A percentile compares a stretch with the other conserved stretches of the same genome.
phyloP scores from a whole-genome alignment of 345 rosid species.

The Litchi chinensis region DNA sequence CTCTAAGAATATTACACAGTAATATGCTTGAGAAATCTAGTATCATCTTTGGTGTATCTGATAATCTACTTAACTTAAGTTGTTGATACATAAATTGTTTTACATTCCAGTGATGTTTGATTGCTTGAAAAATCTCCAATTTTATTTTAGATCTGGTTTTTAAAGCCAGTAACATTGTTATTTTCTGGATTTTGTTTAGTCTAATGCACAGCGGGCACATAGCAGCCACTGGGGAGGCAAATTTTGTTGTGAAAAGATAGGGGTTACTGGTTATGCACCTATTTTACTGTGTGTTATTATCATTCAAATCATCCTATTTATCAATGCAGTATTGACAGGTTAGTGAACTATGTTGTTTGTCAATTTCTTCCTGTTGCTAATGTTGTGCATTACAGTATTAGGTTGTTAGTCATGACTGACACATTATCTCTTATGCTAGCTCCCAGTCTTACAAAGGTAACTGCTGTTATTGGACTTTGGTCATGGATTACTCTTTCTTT shows the following conservation, averaged over 20 bases:
- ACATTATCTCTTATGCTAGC: constrained; percentile 48
- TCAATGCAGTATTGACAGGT: constrained; percentile 76
- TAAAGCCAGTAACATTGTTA: background rate
- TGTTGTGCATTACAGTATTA: background rate
- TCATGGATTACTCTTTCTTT: constrained; percentile 71
- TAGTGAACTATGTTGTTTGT: constrained; percentile 25
- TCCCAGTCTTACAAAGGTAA: constrained; percentile 75
- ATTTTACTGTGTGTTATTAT: constrained; percentile 57
- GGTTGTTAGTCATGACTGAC: constrained; percentile 24
- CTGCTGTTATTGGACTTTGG: constrained; percentile 89
- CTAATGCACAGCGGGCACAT: constrained; percentile 52
- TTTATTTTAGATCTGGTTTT: background rate
- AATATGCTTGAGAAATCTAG: background rate
- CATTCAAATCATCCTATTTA: constrained; percentile 56
- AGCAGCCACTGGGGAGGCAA: constrained; percentile 46
- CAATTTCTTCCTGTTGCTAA: background rate
- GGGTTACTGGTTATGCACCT: constrained; percentile 73
- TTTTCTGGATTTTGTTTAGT: constrained; percentile 41
- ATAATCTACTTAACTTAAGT: background rate
- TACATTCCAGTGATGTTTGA: background rate
- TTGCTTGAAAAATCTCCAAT: background rate
- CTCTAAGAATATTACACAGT: background rate
- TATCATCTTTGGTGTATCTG: background rate
- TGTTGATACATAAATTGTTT: background rate
- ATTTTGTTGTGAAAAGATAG: constrained; percentile 52